A percentile compares a stretch with the other conserved stretches of the same genome.
Evolutionary conservation across 2,329 filamentous ascomycete genomes (phyloP).

Genomic region (Helicocarpus griseus): DNA sequence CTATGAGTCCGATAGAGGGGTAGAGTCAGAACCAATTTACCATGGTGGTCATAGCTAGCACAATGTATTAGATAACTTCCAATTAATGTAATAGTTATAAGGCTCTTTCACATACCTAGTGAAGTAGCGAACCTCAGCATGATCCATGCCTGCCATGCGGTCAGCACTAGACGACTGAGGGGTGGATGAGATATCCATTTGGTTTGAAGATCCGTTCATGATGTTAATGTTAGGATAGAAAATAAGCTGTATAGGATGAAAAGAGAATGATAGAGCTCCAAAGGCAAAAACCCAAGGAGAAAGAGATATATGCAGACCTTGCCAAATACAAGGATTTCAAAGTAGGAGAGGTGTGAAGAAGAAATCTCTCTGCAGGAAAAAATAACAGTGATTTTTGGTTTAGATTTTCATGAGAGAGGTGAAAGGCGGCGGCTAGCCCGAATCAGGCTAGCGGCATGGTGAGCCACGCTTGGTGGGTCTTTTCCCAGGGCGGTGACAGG

Average conservation of each 20-base stretch:
- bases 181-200: slow-evolving; percentile 14
- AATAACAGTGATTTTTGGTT: not conserved
- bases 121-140: slow-evolving; percentile 98
- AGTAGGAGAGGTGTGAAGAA: too few relatives aligned
- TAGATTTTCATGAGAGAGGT: not conserved
- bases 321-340: not conserved
- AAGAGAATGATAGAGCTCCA: not conserved
- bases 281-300: too few relatives aligned
- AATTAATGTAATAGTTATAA: slow-evolving; percentile 1
- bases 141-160: slow-evolving; percentile 56
- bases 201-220: slow-evolving; percentile 22
- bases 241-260: too few relatives aligned
- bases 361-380: too few relatives aligned
- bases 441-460: not conserved
- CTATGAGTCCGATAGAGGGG: slow-evolving; percentile 15
- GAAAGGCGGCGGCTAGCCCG: not conserved
- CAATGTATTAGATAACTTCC: slow-evolving; percentile 11
- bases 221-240: slow-evolving; percentile 6
- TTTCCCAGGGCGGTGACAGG: not conserved
- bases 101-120: slow-evolving; percentile 59
- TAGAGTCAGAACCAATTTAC: slow-evolving; percentile 43
- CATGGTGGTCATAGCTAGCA: slow-evolving; percentile 91
- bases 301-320: not conserved
- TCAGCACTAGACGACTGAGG: slow-evolving; percentile 30
- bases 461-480: not conserved